phyloP scores from a whole-genome alignment of 78 protist species.

The Dictyostelium intermedium region DNA sequence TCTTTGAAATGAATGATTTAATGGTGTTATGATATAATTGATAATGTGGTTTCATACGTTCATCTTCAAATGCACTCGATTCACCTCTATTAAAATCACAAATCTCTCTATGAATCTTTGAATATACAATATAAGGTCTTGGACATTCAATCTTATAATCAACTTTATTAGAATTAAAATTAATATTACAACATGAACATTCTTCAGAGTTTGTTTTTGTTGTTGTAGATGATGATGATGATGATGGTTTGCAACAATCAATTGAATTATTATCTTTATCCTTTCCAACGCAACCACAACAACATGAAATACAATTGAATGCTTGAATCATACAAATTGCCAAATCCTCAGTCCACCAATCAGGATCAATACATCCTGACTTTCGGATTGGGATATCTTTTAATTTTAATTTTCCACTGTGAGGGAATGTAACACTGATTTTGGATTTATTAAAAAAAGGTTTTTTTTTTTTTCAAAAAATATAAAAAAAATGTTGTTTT shows the following conservation, averaged over 20 bases:
- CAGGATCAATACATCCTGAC: slow-evolving; percentile 47
- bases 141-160: neutral
- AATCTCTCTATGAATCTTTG: slow-evolving; percentile 47
- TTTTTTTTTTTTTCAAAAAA: neutral
- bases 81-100: slow-evolving; percentile 59
- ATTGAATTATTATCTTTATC: neutral
- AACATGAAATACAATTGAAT: slow-evolving; percentile 44
- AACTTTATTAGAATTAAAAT: neutral
- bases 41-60: slow-evolving; percentile 1
- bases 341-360: neutral
- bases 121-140: slow-evolving; percentile 61
- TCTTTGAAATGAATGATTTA: neutral
- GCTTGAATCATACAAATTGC: slow-evolving; percentile 33
- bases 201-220: neutral
- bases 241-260: neutral
- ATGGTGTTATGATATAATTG: slow-evolving; percentile 26
- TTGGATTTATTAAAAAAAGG: neutral
- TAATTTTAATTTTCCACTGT: slow-evolving; percentile 16
- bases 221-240: neutral
- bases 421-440: slow-evolving; percentile 61
- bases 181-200: slow-evolving; percentile 25
- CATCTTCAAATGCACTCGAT: slow-evolving; percentile 29
- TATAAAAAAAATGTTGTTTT: neutral
- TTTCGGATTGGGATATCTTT: slow-evolving; percentile 28
- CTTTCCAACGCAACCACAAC: neutral